phyloP scores from a whole-genome alignment of 768 basidiomycete species.

The Coprinopsis marcescibilis region DNA sequence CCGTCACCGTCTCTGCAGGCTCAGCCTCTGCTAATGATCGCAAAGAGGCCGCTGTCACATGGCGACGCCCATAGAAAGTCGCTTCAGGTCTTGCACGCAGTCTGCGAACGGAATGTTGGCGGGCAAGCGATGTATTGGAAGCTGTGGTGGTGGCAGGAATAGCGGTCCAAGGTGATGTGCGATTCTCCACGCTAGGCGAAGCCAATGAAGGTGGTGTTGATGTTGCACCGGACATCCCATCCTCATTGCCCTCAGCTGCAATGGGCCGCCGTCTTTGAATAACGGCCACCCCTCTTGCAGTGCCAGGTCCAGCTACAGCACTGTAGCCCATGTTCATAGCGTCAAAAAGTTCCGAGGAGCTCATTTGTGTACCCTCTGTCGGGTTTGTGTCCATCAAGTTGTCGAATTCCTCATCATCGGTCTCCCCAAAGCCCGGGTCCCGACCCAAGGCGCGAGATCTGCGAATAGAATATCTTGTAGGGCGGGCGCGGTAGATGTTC shows the following conservation, averaged over 20 bases:
- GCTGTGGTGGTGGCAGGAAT: conserved; percentile 15
- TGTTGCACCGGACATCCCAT: no score
- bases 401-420: conserved; percentile 63
- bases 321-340: conserved; percentile 32
- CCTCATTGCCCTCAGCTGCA: neutral
- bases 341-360: conserved; percentile 61
- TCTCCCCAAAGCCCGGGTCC: conserved; percentile 55
- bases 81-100: conserved; percentile 44
- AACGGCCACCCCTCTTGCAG: no score
- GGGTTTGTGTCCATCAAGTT: conserved; percentile 31
- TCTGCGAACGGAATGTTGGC: conserved; percentile 60
- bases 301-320: no score
- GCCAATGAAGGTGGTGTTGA: neutral
- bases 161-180: conserved; percentile 26
- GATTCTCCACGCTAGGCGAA: neutral
- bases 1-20: no score
- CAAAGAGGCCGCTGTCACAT: no score
- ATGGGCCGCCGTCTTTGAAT: neutral
- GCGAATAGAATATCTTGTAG: conserved; percentile 24
- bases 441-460: neutral
- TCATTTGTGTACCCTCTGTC: conserved; percentile 47
- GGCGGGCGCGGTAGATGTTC: conserved; percentile 47
- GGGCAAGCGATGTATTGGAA: conserved; percentile 33
- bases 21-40: no score
- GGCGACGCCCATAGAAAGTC: no score